phyloP scores from a whole-genome alignment of 768 basidiomycete genomes.

The Hysterangium stoloniferum region DNA sequence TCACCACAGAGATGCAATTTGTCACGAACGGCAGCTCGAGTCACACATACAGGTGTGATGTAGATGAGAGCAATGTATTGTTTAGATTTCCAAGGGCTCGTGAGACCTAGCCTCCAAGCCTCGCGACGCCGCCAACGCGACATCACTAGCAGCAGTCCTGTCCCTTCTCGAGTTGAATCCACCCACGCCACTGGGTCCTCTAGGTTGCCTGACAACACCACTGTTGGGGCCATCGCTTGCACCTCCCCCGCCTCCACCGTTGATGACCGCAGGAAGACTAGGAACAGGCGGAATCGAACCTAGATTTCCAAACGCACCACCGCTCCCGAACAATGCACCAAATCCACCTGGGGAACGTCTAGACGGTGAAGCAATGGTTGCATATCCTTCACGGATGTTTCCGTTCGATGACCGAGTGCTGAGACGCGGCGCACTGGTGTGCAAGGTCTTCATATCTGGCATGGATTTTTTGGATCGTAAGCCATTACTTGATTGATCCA shows the following conservation, averaged over 20 bases:
- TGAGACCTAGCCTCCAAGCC: conserved; percentile 80
- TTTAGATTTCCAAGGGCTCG: conserved; percentile 77
- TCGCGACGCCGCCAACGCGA: conserved; percentile 48
- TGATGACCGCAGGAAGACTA: conserved; percentile 54
- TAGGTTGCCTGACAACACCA: conserved; percentile 76
- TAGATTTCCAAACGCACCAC: conserved; percentile 32
- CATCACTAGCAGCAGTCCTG: conserved; percentile 35
- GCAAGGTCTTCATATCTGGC: conserved; percentile 92
- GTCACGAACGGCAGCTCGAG: not conserved
- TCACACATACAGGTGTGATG: not conserved
- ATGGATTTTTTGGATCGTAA: conserved; percentile 96
- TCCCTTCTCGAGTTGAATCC: conserved; percentile 51
- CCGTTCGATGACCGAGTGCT: conserved; percentile 78
- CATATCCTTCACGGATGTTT: conserved; percentile 80
- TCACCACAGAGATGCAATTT: not conserved
- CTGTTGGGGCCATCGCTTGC: conserved; percentile 27
- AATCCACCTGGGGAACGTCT: conserved; percentile 70
- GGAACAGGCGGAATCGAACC: conserved; percentile 68
- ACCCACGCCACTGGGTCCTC: conserved; percentile 73
- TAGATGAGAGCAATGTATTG: not conserved
- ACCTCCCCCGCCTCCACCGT: conserved; percentile 33
- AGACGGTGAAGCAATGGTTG: conserved; percentile 77
- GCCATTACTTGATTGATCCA: conserved; percentile 30
- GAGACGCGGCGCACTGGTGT: conserved; percentile 70
- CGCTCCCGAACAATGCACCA: conserved; percentile 57